Conservation (phyloP, 495 filamentous ascomycete species). For the Tuber aestivum region DNA sequence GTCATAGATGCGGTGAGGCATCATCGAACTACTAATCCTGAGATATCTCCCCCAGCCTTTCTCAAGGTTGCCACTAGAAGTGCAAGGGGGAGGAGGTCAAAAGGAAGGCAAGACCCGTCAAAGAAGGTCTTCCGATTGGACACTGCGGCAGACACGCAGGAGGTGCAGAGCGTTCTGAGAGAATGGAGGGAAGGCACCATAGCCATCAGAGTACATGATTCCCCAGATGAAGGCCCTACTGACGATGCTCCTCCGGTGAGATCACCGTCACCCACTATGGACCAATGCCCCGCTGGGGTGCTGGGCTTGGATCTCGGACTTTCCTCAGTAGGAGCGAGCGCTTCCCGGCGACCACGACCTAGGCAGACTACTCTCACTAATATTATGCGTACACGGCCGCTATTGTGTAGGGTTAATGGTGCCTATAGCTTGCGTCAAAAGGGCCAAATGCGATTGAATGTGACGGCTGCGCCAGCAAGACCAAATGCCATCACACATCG, state of each 20-base stretch:
- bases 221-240: neutral
- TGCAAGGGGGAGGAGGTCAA: constrained; percentile 56
- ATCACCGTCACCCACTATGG: neutral
- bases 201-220: constrained; percentile 11
- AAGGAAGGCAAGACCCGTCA: constrained; percentile 68
- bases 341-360: neutral
- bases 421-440: constrained; percentile 12
- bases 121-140: constrained; percentile 67
- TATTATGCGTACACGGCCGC: constrained; percentile 13
- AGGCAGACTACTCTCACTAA: constrained; percentile 24
- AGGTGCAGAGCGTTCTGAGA: constrained; percentile 60
- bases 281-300: neutral
- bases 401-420: constrained; percentile 12
- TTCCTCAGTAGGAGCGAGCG: neutral
- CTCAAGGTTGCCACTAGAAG: constrained; percentile 69
- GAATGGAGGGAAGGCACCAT: constrained; percentile 68
- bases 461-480: constrained; percentile 14
- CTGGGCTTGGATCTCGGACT: neutral
- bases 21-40: constrained; percentile 35
- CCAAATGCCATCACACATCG: constrained; percentile 13
- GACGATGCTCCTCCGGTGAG: neutral
- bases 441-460: neutral
- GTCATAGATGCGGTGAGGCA: constrained; percentile 64
- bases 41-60: constrained; percentile 57
- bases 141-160: constrained; percentile 65